Evolutionary conservation across 768 basidiomycete genomes (phyloP), one percentile per base, ranked within the genome.

Genomic region (Wakefieldia striispora): DNA sequence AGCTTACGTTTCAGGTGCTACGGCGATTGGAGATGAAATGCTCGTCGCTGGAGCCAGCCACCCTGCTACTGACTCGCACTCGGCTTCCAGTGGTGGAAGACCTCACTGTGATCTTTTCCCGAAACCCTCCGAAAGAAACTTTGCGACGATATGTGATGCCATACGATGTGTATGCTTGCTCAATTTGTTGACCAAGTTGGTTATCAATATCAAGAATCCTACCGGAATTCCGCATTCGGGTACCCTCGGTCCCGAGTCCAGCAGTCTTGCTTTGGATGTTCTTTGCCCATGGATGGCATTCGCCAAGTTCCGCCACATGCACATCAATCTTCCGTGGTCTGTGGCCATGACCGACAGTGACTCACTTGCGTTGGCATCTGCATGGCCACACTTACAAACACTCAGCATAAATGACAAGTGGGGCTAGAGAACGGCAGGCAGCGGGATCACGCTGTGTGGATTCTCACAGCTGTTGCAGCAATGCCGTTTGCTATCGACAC

Each of bases 321-420:
- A 50, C 7, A 12, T 58, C 42, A 50, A 53, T 12, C 20, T 50
- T 4, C 41, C 21, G 23, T 50, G 47, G 37, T 5, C 40, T 3
- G 7, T 59, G 9, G 44, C 40, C 10, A 33, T 60, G 8, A 31
- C n/a, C 0, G 54, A 47, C n/a, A 20, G 4, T 0, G 50, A 49
- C 40, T 3, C 59, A 29, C 44, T 58, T 29, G 10, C 19, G 23
- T 24, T 59, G 43, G 44, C 42, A 11, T 13, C 43, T 10, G 38
- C 54, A 8, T 59, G 46, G 49, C 54, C 57, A 7, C 17, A 36
- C 6, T 17, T 60, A 5, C 31, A 43, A 7, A 29, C 27, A 1
- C 23, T 60, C 24, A 4, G 43, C 27, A 36, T 59, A 40, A 50
- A 59, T 27, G 43, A 50, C 20, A 33, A 46, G 3, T 52, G 45